Evolutionary conservation across 2,329 filamentous ascomycete genomes (phyloP).

Genomic region (Dendrostoma leiphaemia): DNA sequence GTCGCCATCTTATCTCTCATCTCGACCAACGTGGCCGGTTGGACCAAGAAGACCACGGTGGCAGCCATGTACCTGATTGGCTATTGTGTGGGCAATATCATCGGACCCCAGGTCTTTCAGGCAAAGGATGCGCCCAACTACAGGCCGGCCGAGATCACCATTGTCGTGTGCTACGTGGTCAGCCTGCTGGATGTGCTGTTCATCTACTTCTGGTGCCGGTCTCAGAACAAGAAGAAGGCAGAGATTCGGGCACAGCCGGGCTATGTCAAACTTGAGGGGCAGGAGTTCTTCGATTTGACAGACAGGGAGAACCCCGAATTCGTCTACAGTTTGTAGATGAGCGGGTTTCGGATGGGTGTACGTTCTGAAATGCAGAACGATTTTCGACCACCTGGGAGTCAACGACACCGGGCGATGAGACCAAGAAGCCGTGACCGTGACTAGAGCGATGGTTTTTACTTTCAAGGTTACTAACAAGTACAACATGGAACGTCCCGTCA

Average conservation of each 20-base stretch:
- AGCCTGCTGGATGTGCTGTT: slow-evolving; percentile 55
- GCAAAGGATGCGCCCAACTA: slow-evolving; percentile 58
- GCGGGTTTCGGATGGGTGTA: background rate
- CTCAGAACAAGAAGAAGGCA: slow-evolving; percentile 60
- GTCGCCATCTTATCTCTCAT: slow-evolving; percentile 63
- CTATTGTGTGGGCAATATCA: slow-evolving; percentile 53
- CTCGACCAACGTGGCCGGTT: slow-evolving; percentile 56
- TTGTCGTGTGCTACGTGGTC: slow-evolving; percentile 57
- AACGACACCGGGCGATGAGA: too few relatives aligned
- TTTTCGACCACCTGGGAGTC: too few relatives aligned
- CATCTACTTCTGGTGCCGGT: slow-evolving; percentile 60
- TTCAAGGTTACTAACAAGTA: too few relatives aligned
- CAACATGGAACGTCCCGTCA: too few relatives aligned
- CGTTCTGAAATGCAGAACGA: background rate
- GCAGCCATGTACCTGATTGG: slow-evolving; percentile 52
- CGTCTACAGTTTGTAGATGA: slow-evolving; percentile 51
- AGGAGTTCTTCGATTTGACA: slow-evolving; percentile 67
- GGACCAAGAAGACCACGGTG: slow-evolving; percentile 59
- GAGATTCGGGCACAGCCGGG: slow-evolving; percentile 46
- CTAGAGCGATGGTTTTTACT: too few relatives aligned
- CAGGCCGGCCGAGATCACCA: slow-evolving; percentile 61
- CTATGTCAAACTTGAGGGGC: slow-evolving; percentile 62
- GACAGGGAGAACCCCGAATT: slow-evolving; percentile 67
- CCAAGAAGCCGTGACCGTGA: too few relatives aligned
- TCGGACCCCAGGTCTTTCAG: slow-evolving; percentile 54